Base-by-base conservation (phyloP, 495 filamentous ascomycete species). In the Physcia stellaris region DNA sequence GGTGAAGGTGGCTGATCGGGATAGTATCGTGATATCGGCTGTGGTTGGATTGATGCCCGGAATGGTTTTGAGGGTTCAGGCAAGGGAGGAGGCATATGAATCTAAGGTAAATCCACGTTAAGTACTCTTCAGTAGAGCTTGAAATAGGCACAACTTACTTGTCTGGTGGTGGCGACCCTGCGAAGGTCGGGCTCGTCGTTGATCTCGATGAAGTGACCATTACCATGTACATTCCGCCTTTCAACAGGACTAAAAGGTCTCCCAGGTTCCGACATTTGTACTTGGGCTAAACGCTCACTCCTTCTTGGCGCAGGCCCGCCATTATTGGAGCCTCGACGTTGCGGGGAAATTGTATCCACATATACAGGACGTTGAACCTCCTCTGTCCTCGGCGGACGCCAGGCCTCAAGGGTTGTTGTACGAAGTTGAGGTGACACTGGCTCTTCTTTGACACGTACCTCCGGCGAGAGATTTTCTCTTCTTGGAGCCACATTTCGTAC, bases 341-440 rank as follows among this genome's bases (percentile, higher is more conserved):
- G 66, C 18, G 67, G 59, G 12, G 66, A 66, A 13, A 58, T 50
- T 19, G 63, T 55, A 36, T 73, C 70, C 41, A 70, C 61, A 41
- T 68, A 68, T 17, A 68, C 42, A 5, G 60, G 63, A 18, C 50
- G 53, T 18, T 52, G 51, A 17, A 57, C 64, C 43, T 70, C 66
- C 31, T 64, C 58, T 19, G 59, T 54, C 24, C 71, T 67, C 43
- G 67, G 67, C 26, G 40, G 38, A 34, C 53, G 50, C 35, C 53
- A 42, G 27, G 43, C 13, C 21, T 46, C 28, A 62, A 52, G 35
- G 63, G 64, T 23, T 60, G 64, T 63, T 39, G 71, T 70, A 35
- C 83, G 65, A 11, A 80, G 83, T 15, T 83, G 84, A 2, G 83
- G 83, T 1, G 86, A 94, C 10, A 79, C 67, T 6, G 86, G 86